These are phyloP conservation scores for Sicyos edulis DNA, from an alignment of 306 rosid genomes.

Conservation along the genomic window DNA sequence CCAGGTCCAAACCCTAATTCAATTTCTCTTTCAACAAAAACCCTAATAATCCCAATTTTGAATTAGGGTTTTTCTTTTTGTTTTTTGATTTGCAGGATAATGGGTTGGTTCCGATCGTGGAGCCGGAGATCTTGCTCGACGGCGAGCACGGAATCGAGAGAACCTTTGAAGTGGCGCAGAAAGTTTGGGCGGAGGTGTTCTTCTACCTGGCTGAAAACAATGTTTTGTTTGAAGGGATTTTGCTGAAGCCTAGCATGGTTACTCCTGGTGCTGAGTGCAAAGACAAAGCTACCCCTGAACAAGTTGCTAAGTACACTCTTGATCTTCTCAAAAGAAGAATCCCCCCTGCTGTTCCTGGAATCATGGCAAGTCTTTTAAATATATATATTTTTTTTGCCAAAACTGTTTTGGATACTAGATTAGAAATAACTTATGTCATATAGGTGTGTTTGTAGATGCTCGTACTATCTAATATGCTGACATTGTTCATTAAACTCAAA, in stretches of 20 bases:
- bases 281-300: slow-evolving; percentile 59
- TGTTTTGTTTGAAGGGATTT: slow-evolving; percentile 79
- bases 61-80: too few species aligned
- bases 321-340: slow-evolving; percentile 74
- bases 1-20: slow-evolving; percentile 39
- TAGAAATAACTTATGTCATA: too few species aligned
- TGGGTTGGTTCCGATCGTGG: slow-evolving; percentile 88
- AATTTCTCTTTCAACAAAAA: neutral
- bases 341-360: slow-evolving; percentile 95
- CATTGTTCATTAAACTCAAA: too few species aligned
- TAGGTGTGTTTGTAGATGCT: too few species aligned
- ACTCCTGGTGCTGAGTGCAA: slow-evolving; percentile 90
- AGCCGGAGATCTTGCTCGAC: slow-evolving; percentile 97
- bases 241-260: slow-evolving; percentile 97
- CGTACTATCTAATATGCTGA: too few species aligned
- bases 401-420: neutral
- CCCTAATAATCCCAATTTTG: neutral
- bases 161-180: slow-evolving; percentile 70
- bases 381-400: neutral
- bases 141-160: slow-evolving; percentile 84
- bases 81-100: slow-evolving; percentile 38
- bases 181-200: slow-evolving; percentile 97
- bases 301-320: slow-evolving; percentile 80
- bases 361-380: slow-evolving; percentile 51
- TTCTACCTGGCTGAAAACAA: slow-evolving; percentile 90